Base-by-base conservation (phyloP, 2,329 filamentous ascomycete species). In the Ascochyta pisi region DNA sequence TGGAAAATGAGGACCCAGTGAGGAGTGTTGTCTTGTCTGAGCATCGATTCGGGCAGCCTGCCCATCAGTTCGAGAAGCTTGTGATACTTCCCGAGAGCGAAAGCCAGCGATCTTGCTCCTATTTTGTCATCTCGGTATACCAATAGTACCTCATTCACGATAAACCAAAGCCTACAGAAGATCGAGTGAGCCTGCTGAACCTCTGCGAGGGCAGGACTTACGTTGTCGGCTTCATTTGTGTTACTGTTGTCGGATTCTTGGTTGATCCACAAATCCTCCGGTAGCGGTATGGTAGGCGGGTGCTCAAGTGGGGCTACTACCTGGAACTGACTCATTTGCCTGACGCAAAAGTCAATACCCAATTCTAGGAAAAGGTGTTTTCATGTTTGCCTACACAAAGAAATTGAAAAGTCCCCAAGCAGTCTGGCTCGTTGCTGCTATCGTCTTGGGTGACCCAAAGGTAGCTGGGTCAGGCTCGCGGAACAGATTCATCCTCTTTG, bases 331-430 rank as follows among this genome's bases (percentile, higher is more conserved):
- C 19, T 43, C 53, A 52, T 53, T 26, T 54, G 54, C 44, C 57
- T 60, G 50, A 34, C n/a, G 40, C 31, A 45, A 39, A 37, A 44
- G 50, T 60, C 53, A 60, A 57, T 22, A 24, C 31, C 41, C 23
- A 10, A 34, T 19, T 29, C 19, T 13, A 3, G 22, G 38, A 31
- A 15, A n/a, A 22, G 27, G 15, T 27, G 6, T 19, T 37, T 12
- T 29, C 22, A 19, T 12, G n/a, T 40, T 16, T 34, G 39, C 54
- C 35, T 61, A 61, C 58, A 61, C 43, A 27, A 53, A 40, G n/a
- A 61, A 42, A 31, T 58, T 61, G 48, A 61, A 61, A 8, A 54
- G 35, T 6, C 58, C 58, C 58, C 58, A 61, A 35, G 50, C 54
- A 24, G 54, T 39, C 35, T 53, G 54, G 13, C 58, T 52, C 13